Conservation (phyloP, 441 rosid species). For the Euphorbia schlechtendalii region DNA sequence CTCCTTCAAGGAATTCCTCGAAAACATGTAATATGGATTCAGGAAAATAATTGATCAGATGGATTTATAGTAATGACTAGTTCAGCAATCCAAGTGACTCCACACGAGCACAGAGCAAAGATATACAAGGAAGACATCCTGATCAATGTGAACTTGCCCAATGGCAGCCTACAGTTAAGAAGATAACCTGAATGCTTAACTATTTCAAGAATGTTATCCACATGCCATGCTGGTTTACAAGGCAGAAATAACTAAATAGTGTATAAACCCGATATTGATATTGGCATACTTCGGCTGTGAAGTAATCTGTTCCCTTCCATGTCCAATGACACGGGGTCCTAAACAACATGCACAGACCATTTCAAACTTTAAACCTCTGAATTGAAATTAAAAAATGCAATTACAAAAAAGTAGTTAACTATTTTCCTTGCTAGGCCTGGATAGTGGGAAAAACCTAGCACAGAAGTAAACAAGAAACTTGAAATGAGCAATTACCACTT, state of each 20-base stretch:
- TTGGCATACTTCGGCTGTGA: background rate
- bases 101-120: background rate
- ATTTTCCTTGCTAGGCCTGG: background rate
- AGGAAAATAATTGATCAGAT: background rate
- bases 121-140: background rate
- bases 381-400: background rate
- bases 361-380: background rate
- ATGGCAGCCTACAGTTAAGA: background rate
- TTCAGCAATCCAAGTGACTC: background rate
- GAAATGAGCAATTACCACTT: constrained; percentile 40
- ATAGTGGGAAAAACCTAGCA: background rate
- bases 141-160: background rate
- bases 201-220: background rate
- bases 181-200: background rate
- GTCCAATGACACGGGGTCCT: background rate
- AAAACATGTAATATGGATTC: background rate
- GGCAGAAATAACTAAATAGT: background rate
- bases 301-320: background rate
- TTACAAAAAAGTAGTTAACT: background rate
- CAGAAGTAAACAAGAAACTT: background rate
- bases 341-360: no score
- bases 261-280: background rate
- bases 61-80: background rate
- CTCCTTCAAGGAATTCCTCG: background rate
- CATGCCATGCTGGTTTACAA: background rate